These are phyloP conservation scores for Cryptosporidium viatorum DNA, from an alignment of 169 alveolate genomes.

Conservation along the genomic window DNA sequence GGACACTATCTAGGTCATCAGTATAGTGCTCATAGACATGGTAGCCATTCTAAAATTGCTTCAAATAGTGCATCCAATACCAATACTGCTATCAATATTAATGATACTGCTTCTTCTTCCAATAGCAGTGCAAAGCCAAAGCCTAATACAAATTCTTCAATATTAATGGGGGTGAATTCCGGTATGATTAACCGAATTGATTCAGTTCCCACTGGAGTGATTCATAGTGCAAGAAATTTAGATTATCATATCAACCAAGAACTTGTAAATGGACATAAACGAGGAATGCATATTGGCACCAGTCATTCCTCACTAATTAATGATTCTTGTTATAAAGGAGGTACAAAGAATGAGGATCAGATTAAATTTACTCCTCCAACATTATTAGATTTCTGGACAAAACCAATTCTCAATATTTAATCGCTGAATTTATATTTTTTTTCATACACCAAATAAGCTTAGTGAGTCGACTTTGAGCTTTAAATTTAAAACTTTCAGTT, in stretches of 20 bases:
- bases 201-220: neutral
- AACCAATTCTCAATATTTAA: conserved; percentile 53
- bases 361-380: conserved; percentile 47
- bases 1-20: neutral
- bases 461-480: neutral
- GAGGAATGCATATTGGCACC: neutral
- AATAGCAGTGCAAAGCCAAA: neutral
- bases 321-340: conserved; percentile 2
- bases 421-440: neutral
- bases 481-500: neutral
- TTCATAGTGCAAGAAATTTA: neutral
- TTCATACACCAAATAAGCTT: neutral
- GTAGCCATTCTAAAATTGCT: neutral
- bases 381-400: conserved; percentile 68
- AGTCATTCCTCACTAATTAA: neutral
- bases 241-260: neutral
- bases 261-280: neutral
- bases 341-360: conserved; percentile 21
- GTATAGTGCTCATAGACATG: neutral
- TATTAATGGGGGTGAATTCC: neutral
- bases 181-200: neutral
- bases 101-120: neutral
- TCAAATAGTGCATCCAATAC: neutral
- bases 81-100: neutral
- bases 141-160: neutral